Evolutionary conservation across 1,284 basidiomycete genomes (phyloP), one percentile per base, ranked within the genome.

Genomic region (Puccinia coronata): DNA sequence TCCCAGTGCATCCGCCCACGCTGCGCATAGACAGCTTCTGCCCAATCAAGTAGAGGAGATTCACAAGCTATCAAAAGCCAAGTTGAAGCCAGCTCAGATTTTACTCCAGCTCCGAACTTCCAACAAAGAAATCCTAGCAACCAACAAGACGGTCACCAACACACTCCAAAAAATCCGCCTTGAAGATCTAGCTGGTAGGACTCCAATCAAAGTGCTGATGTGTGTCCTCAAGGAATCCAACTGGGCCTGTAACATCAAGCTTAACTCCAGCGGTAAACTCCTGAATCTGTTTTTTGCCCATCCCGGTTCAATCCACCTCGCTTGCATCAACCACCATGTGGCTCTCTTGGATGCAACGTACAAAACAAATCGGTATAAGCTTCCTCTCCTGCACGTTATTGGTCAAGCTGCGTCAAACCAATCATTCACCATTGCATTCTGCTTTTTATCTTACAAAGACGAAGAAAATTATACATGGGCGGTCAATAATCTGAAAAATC

Each of bases 151-250:
- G n/a, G n/a, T n/a, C n/a, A n/a, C n/a, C n/a, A n/a, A n/a, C n/a
- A n/a, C n/a, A n/a, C n/a, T n/a, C n/a, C n/a, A n/a, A n/a, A n/a
- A n/a, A n/a, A n/a, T n/a, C n/a, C n/a, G n/a, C n/a, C n/a, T n/a
- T n/a, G n/a, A n/a, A n/a, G n/a, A n/a, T n/a, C n/a, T n/a, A n/a
- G n/a, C n/a, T n/a, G n/a, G n/a, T n/a, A n/a, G n/a, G n/a, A n/a
- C n/a, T n/a, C n/a, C n/a, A n/a, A n/a, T n/a, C n/a, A n/a, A n/a
- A n/a, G n/a, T 20, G 5, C 65, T 69, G 11, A 3, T 69, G 43
- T 5, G 12, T 41, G n/a, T 69, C 18, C 65, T 69, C 9, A 69
- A 69, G 36, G 65, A 69, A 49, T 43, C 39, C 11, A 69, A 69
- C 25, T 69, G 65, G 65, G 18, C 36, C 4, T 9, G 12, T 12